These are phyloP conservation scores for Pseudogymnoascus sp. DNA, from an alignment of 2,329 filamentous ascomycete genomes.

Conservation along the genomic window DNA sequence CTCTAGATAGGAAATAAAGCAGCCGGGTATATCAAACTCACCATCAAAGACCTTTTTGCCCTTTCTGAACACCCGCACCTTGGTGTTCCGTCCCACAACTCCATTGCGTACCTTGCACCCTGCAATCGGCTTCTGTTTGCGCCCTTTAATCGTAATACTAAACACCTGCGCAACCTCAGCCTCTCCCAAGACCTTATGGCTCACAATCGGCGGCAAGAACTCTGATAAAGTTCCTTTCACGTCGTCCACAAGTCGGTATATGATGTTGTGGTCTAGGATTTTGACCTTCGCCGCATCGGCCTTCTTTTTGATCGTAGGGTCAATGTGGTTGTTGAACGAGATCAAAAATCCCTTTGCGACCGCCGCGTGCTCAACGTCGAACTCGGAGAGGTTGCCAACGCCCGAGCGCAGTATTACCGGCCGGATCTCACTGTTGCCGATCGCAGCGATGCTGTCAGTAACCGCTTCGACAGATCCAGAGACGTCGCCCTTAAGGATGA, in stretches of 20 bases:
- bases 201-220: slow-evolving; percentile 57
- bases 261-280: slow-evolving; percentile 79
- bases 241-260: slow-evolving; percentile 71
- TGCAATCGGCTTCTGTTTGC: slow-evolving; percentile 65
- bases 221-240: slow-evolving; percentile 60
- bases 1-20: background rate
- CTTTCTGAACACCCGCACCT: slow-evolving; percentile 63
- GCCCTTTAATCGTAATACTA: slow-evolving; percentile 68
- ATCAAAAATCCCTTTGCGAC: slow-evolving; percentile 68
- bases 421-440: slow-evolving; percentile 78
- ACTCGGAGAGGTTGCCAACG: slow-evolving; percentile 73
- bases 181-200: slow-evolving; percentile 70
- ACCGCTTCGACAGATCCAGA: slow-evolving; percentile 91
- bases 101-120: slow-evolving; percentile 86
- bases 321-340: slow-evolving; percentile 72
- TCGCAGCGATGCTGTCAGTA: slow-evolving; percentile 61
- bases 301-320: slow-evolving; percentile 56
- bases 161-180: slow-evolving; percentile 80
- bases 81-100: slow-evolving; percentile 50
- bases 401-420: slow-evolving; percentile 67
- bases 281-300: slow-evolving; percentile 64
- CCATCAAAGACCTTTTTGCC: slow-evolving; percentile 72
- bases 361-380: slow-evolving; percentile 80
- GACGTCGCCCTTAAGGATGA: slow-evolving; percentile 88
- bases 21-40: slow-evolving; percentile 38